These are phyloP conservation scores for Mortierella sp. DNA, from an alignment of 371 early-diverging fungal genomes.

Conservation along the genomic window DNA sequence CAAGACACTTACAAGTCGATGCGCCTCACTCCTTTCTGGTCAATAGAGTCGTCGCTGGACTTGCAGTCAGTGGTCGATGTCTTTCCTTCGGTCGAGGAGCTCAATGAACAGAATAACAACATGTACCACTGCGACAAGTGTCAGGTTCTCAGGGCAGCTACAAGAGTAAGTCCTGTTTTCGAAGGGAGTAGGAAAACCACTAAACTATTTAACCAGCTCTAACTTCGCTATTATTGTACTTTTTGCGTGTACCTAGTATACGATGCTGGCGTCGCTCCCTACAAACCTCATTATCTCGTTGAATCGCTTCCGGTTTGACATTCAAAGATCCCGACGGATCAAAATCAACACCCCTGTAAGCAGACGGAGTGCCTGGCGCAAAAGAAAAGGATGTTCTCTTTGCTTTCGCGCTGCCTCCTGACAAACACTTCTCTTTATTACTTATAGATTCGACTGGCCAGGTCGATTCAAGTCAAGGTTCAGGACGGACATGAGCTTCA, in stretches of 20 bases:
- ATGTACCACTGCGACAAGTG: conserved; percentile 56
- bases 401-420: background rate
- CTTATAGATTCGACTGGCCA: conserved; percentile 25
- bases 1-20: background rate
- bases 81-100: conserved; percentile 42
- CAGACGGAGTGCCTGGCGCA: background rate
- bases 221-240: background rate
- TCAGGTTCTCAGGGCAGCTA: conserved; percentile 35
- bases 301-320: conserved; percentile 57
- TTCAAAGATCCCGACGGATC: conserved; percentile 33
- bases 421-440: background rate
- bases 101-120: conserved; percentile 47
- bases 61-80: conserved; percentile 39
- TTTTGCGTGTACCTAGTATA: conserved; percentile 18
- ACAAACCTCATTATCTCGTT: conserved; percentile 50
- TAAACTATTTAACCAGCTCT: background rate
- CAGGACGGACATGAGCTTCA: conserved; percentile 23
- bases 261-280: conserved; percentile 38
- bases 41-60: conserved; percentile 19
- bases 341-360: conserved; percentile 55
- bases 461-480: conserved; percentile 19
- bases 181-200: background rate
- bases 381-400: background rate
- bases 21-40: background rate
- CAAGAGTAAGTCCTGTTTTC: conserved; percentile 23